Conservation (phyloP, 2,329 filamentous ascomycete species). For the Talaromyces albobiverticillius region DNA sequence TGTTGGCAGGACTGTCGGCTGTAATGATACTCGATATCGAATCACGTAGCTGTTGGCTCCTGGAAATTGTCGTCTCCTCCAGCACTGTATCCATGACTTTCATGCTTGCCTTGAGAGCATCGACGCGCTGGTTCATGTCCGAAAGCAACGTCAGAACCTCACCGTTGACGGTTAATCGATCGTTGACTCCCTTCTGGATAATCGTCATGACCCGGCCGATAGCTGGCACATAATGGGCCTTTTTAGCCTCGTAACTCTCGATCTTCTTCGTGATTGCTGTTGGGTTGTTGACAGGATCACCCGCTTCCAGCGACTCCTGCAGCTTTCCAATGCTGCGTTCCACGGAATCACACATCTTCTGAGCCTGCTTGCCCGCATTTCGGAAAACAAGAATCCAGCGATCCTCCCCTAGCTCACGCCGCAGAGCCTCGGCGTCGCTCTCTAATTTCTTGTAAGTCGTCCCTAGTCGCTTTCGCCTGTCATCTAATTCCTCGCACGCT, state of each 20-base stretch:
- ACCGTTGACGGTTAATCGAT: constrained; percentile 93
- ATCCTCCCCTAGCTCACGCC: constrained; percentile 90
- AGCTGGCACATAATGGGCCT: constrained; percentile 86
- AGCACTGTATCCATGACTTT: constrained; percentile 70
- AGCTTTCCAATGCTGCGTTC: constrained; percentile 82
- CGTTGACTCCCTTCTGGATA: constrained; percentile 92
- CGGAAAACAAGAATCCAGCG: constrained; percentile 95
- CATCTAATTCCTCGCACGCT: constrained; percentile 83
- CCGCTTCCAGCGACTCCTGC: constrained; percentile 72
- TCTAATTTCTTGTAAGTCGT: constrained; percentile 85
- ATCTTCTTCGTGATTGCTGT: constrained; percentile 74
- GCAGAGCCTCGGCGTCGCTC: constrained; percentile 81
- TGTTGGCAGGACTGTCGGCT: constrained; percentile 69
- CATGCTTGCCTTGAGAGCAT: constrained; percentile 72
- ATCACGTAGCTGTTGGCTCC: constrained; percentile 76
- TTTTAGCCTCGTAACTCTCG: constrained; percentile 92
- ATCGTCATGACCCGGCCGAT: constrained; percentile 88
- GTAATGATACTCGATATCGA: constrained; percentile 91
- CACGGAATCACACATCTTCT: constrained; percentile 96
- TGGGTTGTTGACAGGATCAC: constrained; percentile 69
- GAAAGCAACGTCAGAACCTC: constrained; percentile 84
- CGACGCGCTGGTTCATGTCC: constrained; percentile 82
- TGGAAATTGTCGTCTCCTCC: constrained; percentile 63
- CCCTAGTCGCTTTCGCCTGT: constrained; percentile 71
- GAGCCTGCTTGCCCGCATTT: constrained; percentile 83